Percentiles rank a stretch among this genome's conserved stretches.
phyloP scores from a whole-genome alignment of 2,329 filamentous ascomycete genomes.

The Xylaria sp. region DNA sequence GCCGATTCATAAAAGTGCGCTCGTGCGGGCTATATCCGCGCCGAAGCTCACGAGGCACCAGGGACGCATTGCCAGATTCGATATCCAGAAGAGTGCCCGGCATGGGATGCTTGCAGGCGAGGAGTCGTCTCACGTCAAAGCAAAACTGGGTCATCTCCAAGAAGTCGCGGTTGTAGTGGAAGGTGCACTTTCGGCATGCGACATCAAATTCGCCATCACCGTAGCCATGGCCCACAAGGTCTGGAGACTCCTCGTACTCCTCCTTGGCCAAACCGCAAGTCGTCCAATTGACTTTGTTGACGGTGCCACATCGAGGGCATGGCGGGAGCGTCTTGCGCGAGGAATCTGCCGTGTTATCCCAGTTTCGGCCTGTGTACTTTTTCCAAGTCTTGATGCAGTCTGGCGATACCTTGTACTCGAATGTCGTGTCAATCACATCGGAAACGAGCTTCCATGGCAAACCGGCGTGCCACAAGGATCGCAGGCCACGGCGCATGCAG shows the following conservation, averaged over 20 bases:
- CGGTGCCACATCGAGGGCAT: constrained; percentile 50
- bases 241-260: constrained; percentile 32
- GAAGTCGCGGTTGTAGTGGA: constrained; percentile 49
- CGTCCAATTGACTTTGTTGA: constrained; percentile 54
- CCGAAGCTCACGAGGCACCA: constrained; percentile 19
- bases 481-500: constrained; percentile 53
- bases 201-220: constrained; percentile 51
- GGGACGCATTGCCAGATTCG: constrained; percentile 44
- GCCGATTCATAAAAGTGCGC: constrained; percentile 52
- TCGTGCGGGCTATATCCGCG: constrained; percentile 21
- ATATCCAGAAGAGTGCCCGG: constrained; percentile 61
- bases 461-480: constrained; percentile 54
- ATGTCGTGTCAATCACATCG: constrained; percentile 51
- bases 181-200: constrained; percentile 47
- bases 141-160: constrained; percentile 59
- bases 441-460: constrained; percentile 63
- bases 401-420: constrained; percentile 49
- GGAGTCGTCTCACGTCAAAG: constrained; percentile 47
- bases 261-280: constrained; percentile 39
- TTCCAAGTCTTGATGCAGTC: constrained; percentile 45
- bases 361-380: constrained; percentile 43
- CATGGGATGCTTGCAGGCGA: constrained; percentile 49
- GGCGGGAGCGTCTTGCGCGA: constrained; percentile 39
- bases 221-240: constrained; percentile 50
- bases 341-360: constrained; percentile 55